phyloP scores from a whole-genome alignment of 768 basidiomycete species.

The Wakefieldia striispora region DNA sequence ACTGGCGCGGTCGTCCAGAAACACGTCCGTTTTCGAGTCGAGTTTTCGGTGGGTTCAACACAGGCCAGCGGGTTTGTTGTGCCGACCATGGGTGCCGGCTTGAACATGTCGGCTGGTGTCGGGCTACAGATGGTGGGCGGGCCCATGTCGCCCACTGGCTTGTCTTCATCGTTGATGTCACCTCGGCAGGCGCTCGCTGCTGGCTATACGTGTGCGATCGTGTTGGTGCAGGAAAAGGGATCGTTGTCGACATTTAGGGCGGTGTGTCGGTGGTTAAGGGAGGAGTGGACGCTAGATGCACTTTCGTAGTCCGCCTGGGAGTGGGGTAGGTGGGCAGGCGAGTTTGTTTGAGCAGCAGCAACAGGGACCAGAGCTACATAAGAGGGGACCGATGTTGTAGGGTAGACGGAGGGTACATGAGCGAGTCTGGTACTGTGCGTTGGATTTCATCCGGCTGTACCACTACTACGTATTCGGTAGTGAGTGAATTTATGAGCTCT shows the following conservation, averaged over 20 bases:
- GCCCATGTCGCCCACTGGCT: slow-evolving; percentile 20
- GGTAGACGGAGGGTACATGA: background rate
- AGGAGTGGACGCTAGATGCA: slow-evolving; percentile 57
- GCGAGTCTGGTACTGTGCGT: slow-evolving; percentile 8
- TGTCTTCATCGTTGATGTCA: slow-evolving; percentile 24
- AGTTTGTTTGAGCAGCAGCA: slow-evolving; percentile 41
- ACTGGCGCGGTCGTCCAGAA: slow-evolving; percentile 55
- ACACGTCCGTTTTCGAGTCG: slow-evolving; percentile 79
- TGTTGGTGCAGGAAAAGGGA: slow-evolving; percentile 87
- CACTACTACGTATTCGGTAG: background rate
- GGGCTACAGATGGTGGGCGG: slow-evolving; percentile 1
- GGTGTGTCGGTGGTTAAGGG: slow-evolving; percentile 69
- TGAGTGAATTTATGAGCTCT: too few species aligned
- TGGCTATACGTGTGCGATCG: slow-evolving; percentile 61
- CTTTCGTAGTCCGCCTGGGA: slow-evolving; percentile 27
- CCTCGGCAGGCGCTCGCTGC: slow-evolving; percentile 23
- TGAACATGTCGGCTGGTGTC: background rate
- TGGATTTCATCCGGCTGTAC: background rate
- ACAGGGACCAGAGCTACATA: slow-evolving; percentile 9
- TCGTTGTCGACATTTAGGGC: slow-evolving; percentile 82
- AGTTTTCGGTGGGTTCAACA: slow-evolving; percentile 48
- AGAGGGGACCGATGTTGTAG: slow-evolving; percentile 33
- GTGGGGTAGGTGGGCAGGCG: slow-evolving; percentile 31
- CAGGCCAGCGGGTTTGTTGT: slow-evolving; percentile 23
- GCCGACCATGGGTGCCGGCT: background rate